Evolutionary conservation across 805 yeast genomes (phyloP).

Genomic region (Candida awuae): DNA sequence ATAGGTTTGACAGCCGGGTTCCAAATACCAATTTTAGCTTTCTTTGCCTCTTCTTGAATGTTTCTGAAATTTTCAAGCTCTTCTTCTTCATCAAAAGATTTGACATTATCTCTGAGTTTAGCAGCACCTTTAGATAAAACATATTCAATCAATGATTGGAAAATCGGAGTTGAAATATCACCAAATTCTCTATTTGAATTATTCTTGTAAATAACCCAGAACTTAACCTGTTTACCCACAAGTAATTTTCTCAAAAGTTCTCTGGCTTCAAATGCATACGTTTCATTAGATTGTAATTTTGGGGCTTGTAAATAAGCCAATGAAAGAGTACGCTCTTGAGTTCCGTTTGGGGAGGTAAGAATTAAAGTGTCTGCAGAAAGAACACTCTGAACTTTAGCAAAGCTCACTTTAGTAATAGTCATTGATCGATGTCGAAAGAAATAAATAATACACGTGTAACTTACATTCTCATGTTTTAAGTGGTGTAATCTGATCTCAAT

Average conservation of each 20-base stretch:
- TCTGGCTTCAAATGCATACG: slow-evolving; percentile 47
- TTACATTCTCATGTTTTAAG: too few species aligned
- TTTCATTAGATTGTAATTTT: slow-evolving; percentile 36
- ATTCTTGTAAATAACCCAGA: slow-evolving; percentile 47
- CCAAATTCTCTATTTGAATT: slow-evolving; percentile 61
- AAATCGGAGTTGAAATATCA: slow-evolving; percentile 57
- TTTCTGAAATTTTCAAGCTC: slow-evolving; percentile 33
- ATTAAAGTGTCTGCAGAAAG: slow-evolving; percentile 65
- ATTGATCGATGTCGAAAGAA: background rate
- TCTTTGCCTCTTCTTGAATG: slow-evolving; percentile 43
- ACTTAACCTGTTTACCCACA: slow-evolving; percentile 58
- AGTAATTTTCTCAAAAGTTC: slow-evolving; percentile 54
- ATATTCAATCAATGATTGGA: slow-evolving; percentile 49
- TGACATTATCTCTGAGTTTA: slow-evolving; percentile 49
- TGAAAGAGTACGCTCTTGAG: slow-evolving; percentile 54
- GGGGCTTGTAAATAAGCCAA: slow-evolving; percentile 61
- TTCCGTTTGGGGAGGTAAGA: slow-evolving; percentile 43
- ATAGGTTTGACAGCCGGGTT: slow-evolving; percentile 20
- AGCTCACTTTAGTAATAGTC: slow-evolving; percentile 16
- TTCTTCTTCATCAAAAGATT: slow-evolving; percentile 28
- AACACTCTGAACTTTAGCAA: slow-evolving; percentile 64
- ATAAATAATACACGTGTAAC: too few species aligned
- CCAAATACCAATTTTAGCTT: slow-evolving; percentile 55
- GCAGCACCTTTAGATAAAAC: slow-evolving; percentile 52
- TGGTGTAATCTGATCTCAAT: too few species aligned